Evolutionary conservation across 345 rosid genomes (phyloP), one percentile per base, ranked within the genome.

Genomic region (Brassica rapa): DNA sequence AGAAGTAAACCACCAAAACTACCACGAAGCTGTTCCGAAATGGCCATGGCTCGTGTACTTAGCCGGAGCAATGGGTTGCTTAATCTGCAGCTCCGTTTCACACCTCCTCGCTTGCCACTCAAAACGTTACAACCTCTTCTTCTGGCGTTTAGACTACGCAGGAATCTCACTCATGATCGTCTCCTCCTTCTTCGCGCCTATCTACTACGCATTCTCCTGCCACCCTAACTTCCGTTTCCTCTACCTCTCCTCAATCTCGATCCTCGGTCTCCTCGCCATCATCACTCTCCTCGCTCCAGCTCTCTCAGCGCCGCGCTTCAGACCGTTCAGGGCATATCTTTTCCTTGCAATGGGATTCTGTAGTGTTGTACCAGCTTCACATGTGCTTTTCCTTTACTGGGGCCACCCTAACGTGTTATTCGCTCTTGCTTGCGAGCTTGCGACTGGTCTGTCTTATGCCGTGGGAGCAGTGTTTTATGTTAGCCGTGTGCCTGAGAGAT

Each of bases 21-120:
- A 35, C 24, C 14, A 9, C 76, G 79, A 69, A 80, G 49, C 71
- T 35, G 1, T 93, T 72, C 89, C 98, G 0, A 84, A 70, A 65
- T 91, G 98, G 98, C 94, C 98, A 12, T 95, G 98, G 99, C 86
- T 89, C 32, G 82, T 95, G 14, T 95, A 88, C 88, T 81, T 95
- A 67, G 78, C 77, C 0, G 99, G 97, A n/a, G 89, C 96, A 70
- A 95, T 95, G 98, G 79, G 86, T 4, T 95, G 97, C 83, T 81
- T 95, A 43, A 79, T 89, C 60, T 91, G 92, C 75, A 95, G 97
- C 86, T 86, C 98, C 4, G 73, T 93, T 55, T 93, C 99, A 62
- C 99, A 95, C 85, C 98, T 93, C 62, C 83, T 95, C 2, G 97
- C 97, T 78, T 93, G 93, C 80, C 98, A 95, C 75, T 93, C 99